A percentile compares a stretch with the other conserved stretches of the same genome.
Conservation (phyloP, 495 filamentous ascomycete genomes). For the Parathielavia appendiculata region DNA sequence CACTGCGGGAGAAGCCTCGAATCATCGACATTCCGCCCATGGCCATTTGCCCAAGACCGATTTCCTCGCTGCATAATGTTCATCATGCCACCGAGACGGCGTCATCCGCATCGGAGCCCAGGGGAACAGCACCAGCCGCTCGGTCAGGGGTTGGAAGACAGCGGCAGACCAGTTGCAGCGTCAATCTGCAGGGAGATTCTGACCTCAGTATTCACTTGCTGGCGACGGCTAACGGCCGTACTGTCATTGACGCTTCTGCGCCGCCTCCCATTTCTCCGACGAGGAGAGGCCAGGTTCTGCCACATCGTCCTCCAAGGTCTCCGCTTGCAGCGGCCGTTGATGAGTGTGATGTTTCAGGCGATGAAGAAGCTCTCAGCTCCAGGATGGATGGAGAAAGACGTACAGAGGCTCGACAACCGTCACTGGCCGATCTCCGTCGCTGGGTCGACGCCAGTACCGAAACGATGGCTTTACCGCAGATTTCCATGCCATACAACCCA, state of each 20-base stretch:
- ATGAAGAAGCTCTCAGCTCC: neutral
- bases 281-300: neutral
- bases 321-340: neutral
- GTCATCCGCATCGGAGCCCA: neutral
- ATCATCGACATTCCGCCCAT: slow-evolving; percentile 28
- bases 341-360: neutral
- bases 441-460: neutral
- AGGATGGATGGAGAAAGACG: neutral
- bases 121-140: neutral
- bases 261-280: slow-evolving; percentile 16
- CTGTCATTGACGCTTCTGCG: slow-evolving; percentile 23
- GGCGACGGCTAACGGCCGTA: slow-evolving; percentile 18
- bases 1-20: slow-evolving; percentile 17
- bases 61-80: slow-evolving; percentile 15
- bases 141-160: neutral
- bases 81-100: neutral
- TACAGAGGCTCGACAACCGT: slow-evolving; percentile 1
- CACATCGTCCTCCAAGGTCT: neutral
- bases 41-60: slow-evolving; percentile 13
- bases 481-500: neutral
- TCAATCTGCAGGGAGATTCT: neutral
- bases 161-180: neutral
- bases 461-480: neutral
- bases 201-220: slow-evolving; percentile 7
- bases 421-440: slow-evolving; percentile 12